phyloP scores from a whole-genome alignment of 2,329 filamentous ascomycete species.

The Atkinsonella texensis region DNA sequence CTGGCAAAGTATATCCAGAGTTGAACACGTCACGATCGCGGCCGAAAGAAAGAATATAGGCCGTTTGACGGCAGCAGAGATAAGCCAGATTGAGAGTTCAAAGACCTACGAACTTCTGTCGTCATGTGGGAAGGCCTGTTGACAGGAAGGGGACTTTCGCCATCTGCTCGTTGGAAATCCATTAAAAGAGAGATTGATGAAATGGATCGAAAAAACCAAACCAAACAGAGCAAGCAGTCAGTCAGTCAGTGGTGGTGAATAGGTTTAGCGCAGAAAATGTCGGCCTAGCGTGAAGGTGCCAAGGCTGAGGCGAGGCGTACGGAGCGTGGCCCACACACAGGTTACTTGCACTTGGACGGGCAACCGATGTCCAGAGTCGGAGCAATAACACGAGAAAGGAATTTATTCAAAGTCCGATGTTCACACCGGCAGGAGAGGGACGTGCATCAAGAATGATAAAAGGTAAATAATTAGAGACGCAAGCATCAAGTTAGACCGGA shows the following conservation, averaged over 20 bases:
- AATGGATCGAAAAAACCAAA: background rate
- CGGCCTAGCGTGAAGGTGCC: background rate
- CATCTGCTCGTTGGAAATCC: background rate
- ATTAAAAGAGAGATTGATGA: background rate
- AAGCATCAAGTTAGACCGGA: too few relatives aligned
- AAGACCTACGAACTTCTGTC: background rate
- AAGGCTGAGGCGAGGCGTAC: background rate
- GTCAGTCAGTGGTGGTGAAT: background rate
- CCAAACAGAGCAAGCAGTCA: background rate
- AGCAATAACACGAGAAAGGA: background rate
- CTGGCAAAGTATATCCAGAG: constrained; percentile 2
- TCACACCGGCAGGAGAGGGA: too few relatives aligned
- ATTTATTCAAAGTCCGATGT: too few relatives aligned
- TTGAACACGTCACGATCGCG: background rate
- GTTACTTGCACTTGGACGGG: background rate
- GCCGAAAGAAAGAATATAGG: background rate
- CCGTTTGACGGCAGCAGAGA: background rate
- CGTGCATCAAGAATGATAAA: too few relatives aligned
- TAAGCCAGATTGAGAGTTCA: background rate
- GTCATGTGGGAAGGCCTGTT: background rate
- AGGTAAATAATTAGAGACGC: too few relatives aligned
- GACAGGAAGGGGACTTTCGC: background rate
- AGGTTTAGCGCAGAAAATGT: background rate
- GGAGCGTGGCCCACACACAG: background rate
- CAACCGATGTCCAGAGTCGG: background rate